These are phyloP conservation scores for Xylariales sp. DNA, from an alignment of 2,329 filamentous ascomycete genomes.

Conservation along the genomic window DNA sequence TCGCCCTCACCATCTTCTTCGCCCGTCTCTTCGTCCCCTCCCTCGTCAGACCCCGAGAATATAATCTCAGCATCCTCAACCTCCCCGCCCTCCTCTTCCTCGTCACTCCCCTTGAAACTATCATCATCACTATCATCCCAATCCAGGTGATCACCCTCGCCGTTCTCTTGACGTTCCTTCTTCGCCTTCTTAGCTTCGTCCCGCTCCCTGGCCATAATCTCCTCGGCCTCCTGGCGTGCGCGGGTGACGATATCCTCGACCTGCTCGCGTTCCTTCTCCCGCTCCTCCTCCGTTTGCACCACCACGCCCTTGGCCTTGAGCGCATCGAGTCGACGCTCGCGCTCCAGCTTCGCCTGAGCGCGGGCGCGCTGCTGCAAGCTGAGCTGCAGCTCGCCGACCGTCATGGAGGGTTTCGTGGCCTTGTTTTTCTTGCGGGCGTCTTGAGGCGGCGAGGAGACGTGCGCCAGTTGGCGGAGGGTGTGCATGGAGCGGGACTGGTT, in stretches of 20 bases:
- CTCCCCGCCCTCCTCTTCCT: conserved; percentile 42
- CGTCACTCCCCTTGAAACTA: conserved; percentile 32
- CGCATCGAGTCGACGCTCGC: conserved; percentile 70
- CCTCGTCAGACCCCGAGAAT: conserved; percentile 31
- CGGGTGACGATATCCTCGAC: conserved; percentile 86
- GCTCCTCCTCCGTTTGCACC: conserved; percentile 81
- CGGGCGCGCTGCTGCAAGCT: conserved; percentile 67
- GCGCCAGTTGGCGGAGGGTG: conserved; percentile 68
- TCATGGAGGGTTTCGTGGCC: conserved; percentile 56
- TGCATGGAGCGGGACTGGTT: conserved; percentile 61
- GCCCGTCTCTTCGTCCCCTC: conserved; percentile 32
- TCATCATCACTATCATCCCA: conserved; percentile 53
- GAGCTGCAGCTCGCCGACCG: conserved; percentile 62
- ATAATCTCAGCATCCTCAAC: conserved; percentile 32
- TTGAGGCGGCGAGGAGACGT: conserved; percentile 61
- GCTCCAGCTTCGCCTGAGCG: conserved; percentile 73
- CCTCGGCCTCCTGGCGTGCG: conserved; percentile 73
- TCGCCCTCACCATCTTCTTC: conserved; percentile 33
- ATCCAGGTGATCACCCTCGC: conserved; percentile 44
- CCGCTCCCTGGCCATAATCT: conserved; percentile 73
- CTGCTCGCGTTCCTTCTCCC: conserved; percentile 73
- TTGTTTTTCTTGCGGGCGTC: conserved; percentile 36
- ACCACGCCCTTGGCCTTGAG: conserved; percentile 75
- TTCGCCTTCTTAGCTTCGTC: conserved; percentile 64
- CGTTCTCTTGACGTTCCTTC: conserved; percentile 36